Evolutionary conservation across 78 protist species (phyloP).

Genomic region (Andalucia godoyi): DNA sequence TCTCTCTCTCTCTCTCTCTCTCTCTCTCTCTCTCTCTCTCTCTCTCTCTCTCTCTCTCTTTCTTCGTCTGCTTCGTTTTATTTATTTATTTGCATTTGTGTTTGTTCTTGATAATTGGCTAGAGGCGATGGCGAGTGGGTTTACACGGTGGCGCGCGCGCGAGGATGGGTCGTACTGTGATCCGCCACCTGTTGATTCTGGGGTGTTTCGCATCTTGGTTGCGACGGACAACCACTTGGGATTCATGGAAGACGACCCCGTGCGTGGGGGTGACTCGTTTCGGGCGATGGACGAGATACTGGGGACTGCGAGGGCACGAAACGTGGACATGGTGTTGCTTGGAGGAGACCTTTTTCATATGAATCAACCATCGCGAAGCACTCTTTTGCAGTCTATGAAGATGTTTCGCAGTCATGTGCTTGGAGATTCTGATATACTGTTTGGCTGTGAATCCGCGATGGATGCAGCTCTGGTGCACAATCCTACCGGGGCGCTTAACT

Average conservation of each 20-base stretch:
- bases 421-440: constrained; percentile 48
- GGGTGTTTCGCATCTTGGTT: too few relatives aligned
- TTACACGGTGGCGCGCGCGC: too few relatives aligned
- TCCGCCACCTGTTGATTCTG: too few relatives aligned
- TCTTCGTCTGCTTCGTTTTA: too few relatives aligned
- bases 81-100: too few relatives aligned
- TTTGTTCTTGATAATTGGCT: too few relatives aligned
- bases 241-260: constrained; percentile 70
- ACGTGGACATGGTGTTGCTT: constrained; percentile 84
- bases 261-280: constrained; percentile 86
- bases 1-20: too few relatives aligned
- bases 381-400: constrained; percentile 52
- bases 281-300: constrained; percentile 87
- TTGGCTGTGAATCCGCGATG: constrained; percentile 19
- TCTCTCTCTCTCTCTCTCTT: too few relatives aligned
- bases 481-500: constrained; percentile 60
- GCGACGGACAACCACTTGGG: constrained; percentile 96
- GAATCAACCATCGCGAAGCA: constrained; percentile 82
- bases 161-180: too few relatives aligned
- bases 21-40: too few relatives aligned
- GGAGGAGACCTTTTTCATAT: constrained; percentile 98
- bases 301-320: constrained; percentile 34
- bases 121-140: too few relatives aligned
- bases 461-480: background rate
- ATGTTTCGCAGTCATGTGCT: constrained; percentile 71